Percentiles rank a stretch among this genome's conserved stretches.
phyloP scores from a whole-genome alignment of 768 basidiomycete genomes.

The Dictyophora rubrovolvata region DNA sequence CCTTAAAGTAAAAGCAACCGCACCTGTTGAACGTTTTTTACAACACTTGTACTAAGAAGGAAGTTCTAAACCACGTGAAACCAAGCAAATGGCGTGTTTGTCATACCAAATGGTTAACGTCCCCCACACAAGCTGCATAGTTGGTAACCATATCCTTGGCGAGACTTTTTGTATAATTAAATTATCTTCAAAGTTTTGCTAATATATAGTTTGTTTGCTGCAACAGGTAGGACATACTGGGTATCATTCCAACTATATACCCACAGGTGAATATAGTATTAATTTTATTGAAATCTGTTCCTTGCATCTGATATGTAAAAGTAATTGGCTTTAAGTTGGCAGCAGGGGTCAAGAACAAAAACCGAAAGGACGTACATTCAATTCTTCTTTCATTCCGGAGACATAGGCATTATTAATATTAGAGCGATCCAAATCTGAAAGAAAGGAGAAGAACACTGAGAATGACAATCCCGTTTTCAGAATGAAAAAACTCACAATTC shows the following conservation, averaged over 20 bases:
- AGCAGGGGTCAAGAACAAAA: too few relatives aligned
- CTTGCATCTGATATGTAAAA: conserved; percentile 31
- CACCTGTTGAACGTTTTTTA: conserved; percentile 48
- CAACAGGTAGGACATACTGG: conserved; percentile 29
- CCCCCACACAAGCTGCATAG: conserved; percentile 57
- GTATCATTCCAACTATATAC: conserved; percentile 67
- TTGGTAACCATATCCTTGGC: conserved; percentile 57
- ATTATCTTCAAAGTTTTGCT: conserved; percentile 34
- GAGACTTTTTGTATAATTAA: conserved; percentile 53
- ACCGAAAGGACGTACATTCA: conserved; percentile 21
- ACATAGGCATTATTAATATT: conserved; percentile 68
- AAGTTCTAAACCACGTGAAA: too few relatives aligned
- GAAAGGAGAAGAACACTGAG: conserved; percentile 7
- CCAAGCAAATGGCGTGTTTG: too few relatives aligned
- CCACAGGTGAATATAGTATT: conserved; percentile 67
- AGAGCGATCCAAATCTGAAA: conserved; percentile 48
- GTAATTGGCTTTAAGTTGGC: background rate
- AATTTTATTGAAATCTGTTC: conserved; percentile 58
- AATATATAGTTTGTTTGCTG: background rate
- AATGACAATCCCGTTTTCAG: background rate
- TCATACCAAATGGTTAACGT: conserved; percentile 51
- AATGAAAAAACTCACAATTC: conserved; percentile 39
- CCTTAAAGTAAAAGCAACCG: background rate
- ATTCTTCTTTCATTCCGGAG: conserved; percentile 69
- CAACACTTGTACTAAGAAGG: conserved; percentile 39